A percentile compares a stretch with the other conserved stretches of the same genome.
Conservation (phyloP, 805 yeast genomes). For the Nakazawaea wyomingensis region DNA sequence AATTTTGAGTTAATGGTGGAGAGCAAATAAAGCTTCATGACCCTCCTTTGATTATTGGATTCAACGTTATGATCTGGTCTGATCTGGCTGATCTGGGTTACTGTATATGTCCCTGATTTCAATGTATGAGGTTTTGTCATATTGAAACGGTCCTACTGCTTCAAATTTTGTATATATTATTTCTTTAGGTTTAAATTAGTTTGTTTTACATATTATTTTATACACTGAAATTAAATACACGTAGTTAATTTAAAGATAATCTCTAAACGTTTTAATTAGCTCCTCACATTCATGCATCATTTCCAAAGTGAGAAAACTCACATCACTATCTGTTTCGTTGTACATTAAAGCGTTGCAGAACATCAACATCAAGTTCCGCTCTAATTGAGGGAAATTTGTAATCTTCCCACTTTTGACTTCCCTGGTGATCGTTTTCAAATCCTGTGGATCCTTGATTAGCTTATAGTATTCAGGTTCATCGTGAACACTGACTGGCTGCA, state of each 20-base stretch:
- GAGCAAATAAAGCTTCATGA: no score
- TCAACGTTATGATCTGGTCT: no score
- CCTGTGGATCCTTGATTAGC: constrained; percentile 59
- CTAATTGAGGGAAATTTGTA: constrained; percentile 44
- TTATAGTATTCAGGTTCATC: constrained; percentile 69
- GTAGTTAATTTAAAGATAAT: constrained; percentile 21
- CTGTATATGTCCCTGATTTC: background rate
- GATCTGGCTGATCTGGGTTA: no score
- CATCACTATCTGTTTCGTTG: constrained; percentile 59
- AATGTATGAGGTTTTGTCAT: background rate
- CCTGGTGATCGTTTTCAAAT: constrained; percentile 56
- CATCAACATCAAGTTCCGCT: constrained; percentile 68
- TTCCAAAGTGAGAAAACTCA: constrained; percentile 56
- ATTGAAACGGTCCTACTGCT: background rate
- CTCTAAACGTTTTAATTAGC: constrained; percentile 53
- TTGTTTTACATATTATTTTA: background rate
- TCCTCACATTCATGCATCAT: constrained; percentile 66
- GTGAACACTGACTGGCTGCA: constrained; percentile 59
- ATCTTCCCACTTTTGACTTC: constrained; percentile 56
- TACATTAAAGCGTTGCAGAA: constrained; percentile 83
- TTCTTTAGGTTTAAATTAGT: background rate
- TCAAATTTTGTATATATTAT: background rate
- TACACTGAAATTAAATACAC: background rate
- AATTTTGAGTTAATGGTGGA: no score
- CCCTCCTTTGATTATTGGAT: no score